phyloP scores from a whole-genome alignment of 2,329 filamentous ascomycete genomes.

The Hymenoscyphus albidus region DNA sequence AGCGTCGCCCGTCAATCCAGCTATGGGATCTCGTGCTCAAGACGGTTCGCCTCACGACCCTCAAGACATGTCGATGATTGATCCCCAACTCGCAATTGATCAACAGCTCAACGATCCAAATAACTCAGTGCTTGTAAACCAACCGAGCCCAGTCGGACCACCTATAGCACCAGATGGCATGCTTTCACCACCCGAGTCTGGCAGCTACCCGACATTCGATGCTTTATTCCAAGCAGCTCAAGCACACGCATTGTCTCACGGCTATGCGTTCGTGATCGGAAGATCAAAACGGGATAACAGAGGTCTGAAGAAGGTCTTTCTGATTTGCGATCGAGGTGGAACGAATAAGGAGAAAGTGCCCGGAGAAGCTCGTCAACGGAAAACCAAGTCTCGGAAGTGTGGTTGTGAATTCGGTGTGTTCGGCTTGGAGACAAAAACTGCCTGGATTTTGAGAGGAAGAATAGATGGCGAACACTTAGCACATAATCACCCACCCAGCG shows the following conservation, averaged over 20 bases:
- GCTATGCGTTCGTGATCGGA: constrained; percentile 65
- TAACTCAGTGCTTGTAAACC: constrained; percentile 20
- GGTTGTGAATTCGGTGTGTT: constrained; percentile 69
- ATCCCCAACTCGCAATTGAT: constrained; percentile 34
- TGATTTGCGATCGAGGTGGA: constrained; percentile 63
- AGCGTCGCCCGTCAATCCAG: constrained; percentile 28
- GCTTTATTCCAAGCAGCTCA: constrained; percentile 62
- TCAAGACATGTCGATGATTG: constrained; percentile 35
- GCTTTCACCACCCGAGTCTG: constrained; percentile 50
- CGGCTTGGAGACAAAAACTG: constrained; percentile 62
- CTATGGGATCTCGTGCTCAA: constrained; percentile 23
- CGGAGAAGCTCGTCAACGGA: constrained; percentile 45
- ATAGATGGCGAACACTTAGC: constrained; percentile 54
- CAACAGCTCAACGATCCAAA: constrained; percentile 27
- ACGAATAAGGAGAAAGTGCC: constrained; percentile 51
- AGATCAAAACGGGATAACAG: constrained; percentile 62
- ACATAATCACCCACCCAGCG: constrained; percentile 64
- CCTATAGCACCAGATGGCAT: constrained; percentile 30
- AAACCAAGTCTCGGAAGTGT: constrained; percentile 66
- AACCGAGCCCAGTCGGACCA: constrained; percentile 11
- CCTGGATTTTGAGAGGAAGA: constrained; percentile 64
- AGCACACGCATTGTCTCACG: constrained; percentile 62
- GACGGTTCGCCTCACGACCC: constrained; percentile 26
- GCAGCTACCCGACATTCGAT: constrained; percentile 61
- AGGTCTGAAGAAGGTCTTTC: constrained; percentile 63